phyloP scores from a whole-genome alignment of 2,329 filamentous ascomycete genomes.

The Cladosporium cucumerinum region DNA sequence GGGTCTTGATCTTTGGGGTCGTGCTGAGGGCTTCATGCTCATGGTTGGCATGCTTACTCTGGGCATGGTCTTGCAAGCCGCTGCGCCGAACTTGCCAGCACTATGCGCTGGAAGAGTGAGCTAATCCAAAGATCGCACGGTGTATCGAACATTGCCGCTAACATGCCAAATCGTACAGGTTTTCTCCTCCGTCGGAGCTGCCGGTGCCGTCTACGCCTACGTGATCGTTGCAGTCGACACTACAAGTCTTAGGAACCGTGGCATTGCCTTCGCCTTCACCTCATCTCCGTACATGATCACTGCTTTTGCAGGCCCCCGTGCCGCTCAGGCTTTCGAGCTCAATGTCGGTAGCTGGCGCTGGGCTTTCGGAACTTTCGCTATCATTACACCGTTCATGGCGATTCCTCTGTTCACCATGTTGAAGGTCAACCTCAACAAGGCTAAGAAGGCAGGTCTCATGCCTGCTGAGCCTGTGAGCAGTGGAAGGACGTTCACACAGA shows the following conservation, averaged over 20 bases:
- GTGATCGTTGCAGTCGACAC: constrained; percentile 67
- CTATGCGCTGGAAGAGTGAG: constrained; percentile 65
- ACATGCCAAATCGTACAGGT: neutral
- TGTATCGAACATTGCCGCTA: neutral
- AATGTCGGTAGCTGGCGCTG: constrained; percentile 61
- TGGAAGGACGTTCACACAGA: constrained; percentile 48
- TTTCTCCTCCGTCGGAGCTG: constrained; percentile 32
- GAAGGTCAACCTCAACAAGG: constrained; percentile 59
- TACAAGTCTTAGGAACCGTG: constrained; percentile 61
- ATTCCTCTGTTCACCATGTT: constrained; percentile 60
- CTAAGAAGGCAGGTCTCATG: constrained; percentile 53
- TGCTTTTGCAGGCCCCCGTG: constrained; percentile 21
- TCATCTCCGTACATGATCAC: constrained; percentile 54
- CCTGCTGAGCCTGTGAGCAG: constrained; percentile 34
- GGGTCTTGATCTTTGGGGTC: constrained; percentile 64
- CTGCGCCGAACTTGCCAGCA: constrained; percentile 56
- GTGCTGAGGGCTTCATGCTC: constrained; percentile 60
- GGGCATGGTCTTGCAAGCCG: constrained; percentile 64
- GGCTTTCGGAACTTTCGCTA: constrained; percentile 65
- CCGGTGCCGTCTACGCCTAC: constrained; percentile 58
- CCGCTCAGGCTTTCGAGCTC: constrained; percentile 25
- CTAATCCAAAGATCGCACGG: constrained; percentile 37
- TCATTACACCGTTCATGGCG: constrained; percentile 60
- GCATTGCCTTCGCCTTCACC: constrained; percentile 61
- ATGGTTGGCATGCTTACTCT: constrained; percentile 51